Evolutionary conservation across 768 basidiomycete genomes (phyloP), one percentile per base, ranked within the genome.

Genomic region (Mycena rebaudengoi): DNA sequence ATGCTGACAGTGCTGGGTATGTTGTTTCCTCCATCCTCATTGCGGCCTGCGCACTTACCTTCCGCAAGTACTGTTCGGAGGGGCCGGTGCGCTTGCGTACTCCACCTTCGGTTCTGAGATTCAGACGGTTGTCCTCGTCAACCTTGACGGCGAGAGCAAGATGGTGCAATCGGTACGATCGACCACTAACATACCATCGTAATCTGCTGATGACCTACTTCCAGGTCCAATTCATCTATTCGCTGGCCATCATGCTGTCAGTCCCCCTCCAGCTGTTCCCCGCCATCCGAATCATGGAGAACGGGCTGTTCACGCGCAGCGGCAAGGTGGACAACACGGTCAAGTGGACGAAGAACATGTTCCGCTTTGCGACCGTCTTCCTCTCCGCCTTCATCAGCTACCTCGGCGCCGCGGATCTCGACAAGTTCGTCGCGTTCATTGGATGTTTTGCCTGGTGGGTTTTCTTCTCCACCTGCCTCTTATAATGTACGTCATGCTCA

Each of bases 241-340:
- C 94, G n/a, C 78, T 95, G 33, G 98, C 96, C 13, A 99, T 99
- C 77, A 79, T 94, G 65, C 86, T 95, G 41, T 98, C 96, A 14
- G 91, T 92, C 8, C 96, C 97, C 1, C 86, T 99, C 1, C 96
- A 99, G 76, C 89, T 98, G 58, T 98, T 99, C 94, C 98, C 98
- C 0, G 98, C 97, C 3, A 90, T 97, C 46, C 89, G 98, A 54
- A 99, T 99, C 72, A 87, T 98, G 79, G 98, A 99, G 83, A 97
- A 98, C 72, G 96, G 93, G 4, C 71, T 99, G 28, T 98, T 99
- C 75, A 88, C 88, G 44, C 86, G 86, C 49, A 95, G 92, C 69
- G 98, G 98, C 48, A 98, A 98, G 76, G 83, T 75, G 52, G 84
- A 95, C 74, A 67, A 80, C 32, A 83, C 86, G 58, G 92, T 99